Base-by-base conservation (phyloP, 805 yeast species). In the Candida morakotiae region DNA sequence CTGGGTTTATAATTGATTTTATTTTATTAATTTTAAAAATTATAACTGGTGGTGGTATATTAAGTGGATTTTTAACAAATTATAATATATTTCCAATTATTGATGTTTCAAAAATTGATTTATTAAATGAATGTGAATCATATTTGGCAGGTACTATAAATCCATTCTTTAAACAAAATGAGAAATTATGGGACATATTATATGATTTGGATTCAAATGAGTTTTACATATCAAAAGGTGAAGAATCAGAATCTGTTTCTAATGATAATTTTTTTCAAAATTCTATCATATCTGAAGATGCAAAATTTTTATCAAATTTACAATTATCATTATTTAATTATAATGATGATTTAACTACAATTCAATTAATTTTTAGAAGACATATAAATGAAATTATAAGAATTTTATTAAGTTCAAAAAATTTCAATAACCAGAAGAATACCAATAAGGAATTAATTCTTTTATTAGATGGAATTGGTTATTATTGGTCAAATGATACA, bases 61-160 rank as follows among this genome's bases (percentile, higher is more conserved):
- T 71, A 51, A 48, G 70, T 45, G 65, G 74, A 34, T 31, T 63
- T 30, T 49, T 66, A 22, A 51, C 60, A 18, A 48, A 62, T 57
- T 48, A 55, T 61, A 50, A 67, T 58, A 42, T 77, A 17, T 73
- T 75, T 46, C 88, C 88, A 2, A 69, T 78, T 21, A 61, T 79
- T 28, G 88, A 82, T 44, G 72, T 81, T 1, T 75, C 81, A 2
- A 71, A 77, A 41, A 59, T 79, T 30, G 79, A 76, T 41, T 44
- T 71, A 1, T 53, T 79, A 35, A 64, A 65, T 42, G 58, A 51
- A 35, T 67, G 61, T 42, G 62, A 48, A 21, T 60, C 60, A 20
- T 76, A 64, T 46, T 58, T 83, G 33, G 71, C 83, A 2, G 91
- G 91, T 3, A 81, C 87, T 3, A 76, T 82, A 28, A 83, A 83